Base-by-base conservation (phyloP, 78 protist species). In the Emiliania huxleyi region DNA sequence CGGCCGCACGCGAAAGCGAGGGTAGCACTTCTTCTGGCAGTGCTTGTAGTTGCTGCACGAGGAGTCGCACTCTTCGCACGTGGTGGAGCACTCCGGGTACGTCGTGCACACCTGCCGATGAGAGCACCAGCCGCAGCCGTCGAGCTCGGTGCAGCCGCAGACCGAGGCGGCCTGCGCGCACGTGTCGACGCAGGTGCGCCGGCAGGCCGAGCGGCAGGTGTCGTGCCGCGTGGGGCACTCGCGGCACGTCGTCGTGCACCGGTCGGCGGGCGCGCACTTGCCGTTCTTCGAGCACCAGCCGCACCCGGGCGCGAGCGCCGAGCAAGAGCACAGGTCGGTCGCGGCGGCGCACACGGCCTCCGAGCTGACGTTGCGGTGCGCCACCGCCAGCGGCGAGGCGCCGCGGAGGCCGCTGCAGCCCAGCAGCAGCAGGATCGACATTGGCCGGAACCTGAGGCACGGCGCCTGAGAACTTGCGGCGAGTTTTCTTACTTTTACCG, bases 81-180 rank as follows among this genome's bases (percentile, higher is more conserved):
- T 81, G n/a, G 89, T 81, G 19, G 89, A 42, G 89, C 89, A 81
- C 42, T 81, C 89, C 21, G 89, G 89, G 89, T 81, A 81, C 8
- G 52, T 6, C n/a, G 55, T 18, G 89, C 89, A 81, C 4, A 19
- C 5, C 33, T 25, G 22, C 6, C 21, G 2, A 56, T 44, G 52
- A 6, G 52, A 42, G 89, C 89, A 81, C 89, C 89, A 81, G n/a
- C 89, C 89, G 55, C 89, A 81, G 37, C 89, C 89, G 12, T 5
- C 38, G 89, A 81, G 89, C 89, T 81, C 89, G 6, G 89, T 26
- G 55, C 89, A 81, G 23, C 44, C 89, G 89, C 89, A 81, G 12
- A n/a, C 83, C 15, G 45, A 6, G 23, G 1, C 0, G 23, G 83
- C 83, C n/a, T 4, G 25, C 38, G 55, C 4, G 89, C 89, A 81